These are phyloP conservation scores for Plasmodium fragile DNA, from an alignment of 169 alveolate species.

Conservation along the genomic window DNA sequence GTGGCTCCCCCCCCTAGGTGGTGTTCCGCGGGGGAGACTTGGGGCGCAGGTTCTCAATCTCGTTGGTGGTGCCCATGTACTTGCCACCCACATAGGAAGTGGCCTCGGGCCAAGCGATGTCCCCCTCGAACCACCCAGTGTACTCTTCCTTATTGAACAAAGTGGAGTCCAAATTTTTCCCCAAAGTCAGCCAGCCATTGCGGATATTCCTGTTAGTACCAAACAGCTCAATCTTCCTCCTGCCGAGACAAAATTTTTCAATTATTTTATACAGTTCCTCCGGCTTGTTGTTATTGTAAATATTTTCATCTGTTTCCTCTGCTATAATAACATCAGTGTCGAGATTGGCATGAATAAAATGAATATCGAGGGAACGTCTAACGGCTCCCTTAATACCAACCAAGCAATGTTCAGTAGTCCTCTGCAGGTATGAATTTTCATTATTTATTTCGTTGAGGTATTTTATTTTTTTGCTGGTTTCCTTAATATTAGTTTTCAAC, in stretches of 20 bases:
- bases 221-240: slow-evolving; percentile 93
- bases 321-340: slow-evolving; percentile 95
- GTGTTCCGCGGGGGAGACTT: slow-evolving; percentile 87
- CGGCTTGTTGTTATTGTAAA: slow-evolving; percentile 87
- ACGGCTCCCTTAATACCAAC: slow-evolving; percentile 96
- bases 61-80: slow-evolving; percentile 89
- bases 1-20: background rate
- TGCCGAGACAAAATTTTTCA: slow-evolving; percentile 94
- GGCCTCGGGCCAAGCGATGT: slow-evolving; percentile 89
- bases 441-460: slow-evolving; percentile 74
- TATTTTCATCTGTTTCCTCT: slow-evolving; percentile 89
- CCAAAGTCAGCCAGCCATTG: slow-evolving; percentile 94
- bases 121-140: slow-evolving; percentile 88
- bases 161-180: slow-evolving; percentile 84
- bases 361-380: slow-evolving; percentile 89
- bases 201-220: slow-evolving; percentile 91
- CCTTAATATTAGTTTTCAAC: slow-evolving; percentile 91
- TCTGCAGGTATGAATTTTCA: slow-evolving; percentile 83
- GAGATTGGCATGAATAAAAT: slow-evolving; percentile 94
- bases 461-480: slow-evolving; percentile 79
- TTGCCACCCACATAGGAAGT: slow-evolving; percentile 90
- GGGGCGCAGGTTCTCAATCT: slow-evolving; percentile 92
- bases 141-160: slow-evolving; percentile 85
- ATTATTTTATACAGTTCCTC: slow-evolving; percentile 92
- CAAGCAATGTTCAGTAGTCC: slow-evolving; percentile 94